Percentiles rank a stretch among this genome's conserved stretches.
Conservation (phyloP, 2,329 filamentous ascomycete species). For the Bipolaris victoriae region DNA sequence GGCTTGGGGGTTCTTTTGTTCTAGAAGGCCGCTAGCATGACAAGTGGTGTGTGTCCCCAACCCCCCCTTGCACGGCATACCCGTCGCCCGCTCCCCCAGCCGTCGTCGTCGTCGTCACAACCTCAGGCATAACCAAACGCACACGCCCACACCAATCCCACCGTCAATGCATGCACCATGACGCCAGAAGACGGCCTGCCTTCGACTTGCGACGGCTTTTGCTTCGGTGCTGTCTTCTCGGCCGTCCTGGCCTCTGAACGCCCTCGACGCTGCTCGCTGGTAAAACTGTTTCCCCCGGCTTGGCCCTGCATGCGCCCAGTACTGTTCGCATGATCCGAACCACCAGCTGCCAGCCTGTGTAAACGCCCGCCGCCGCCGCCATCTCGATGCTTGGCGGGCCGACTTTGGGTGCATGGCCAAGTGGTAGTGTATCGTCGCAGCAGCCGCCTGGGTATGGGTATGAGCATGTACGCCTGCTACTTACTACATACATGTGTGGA, state of each 20-base stretch:
- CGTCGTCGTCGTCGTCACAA: not conserved
- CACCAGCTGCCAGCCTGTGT: slow-evolving; percentile 43
- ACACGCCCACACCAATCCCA: slow-evolving; percentile 1
- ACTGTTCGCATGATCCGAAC: slow-evolving; percentile 22
- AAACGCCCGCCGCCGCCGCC: slow-evolving; percentile 21
- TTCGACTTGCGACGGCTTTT: not conserved
- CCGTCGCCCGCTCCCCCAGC: slow-evolving; percentile 17
- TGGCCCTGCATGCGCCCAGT: slow-evolving; percentile 16
- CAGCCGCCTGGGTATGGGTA: no score
- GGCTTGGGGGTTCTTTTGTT: slow-evolving; percentile 19
- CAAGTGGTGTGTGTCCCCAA: not conserved
- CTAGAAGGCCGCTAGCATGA: slow-evolving; percentile 25
- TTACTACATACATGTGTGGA: no score
- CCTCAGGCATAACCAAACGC: not conserved
- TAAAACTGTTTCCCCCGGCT: slow-evolving; percentile 13
- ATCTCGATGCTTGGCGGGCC: no score
- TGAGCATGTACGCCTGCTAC: no score
- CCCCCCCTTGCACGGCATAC: slow-evolving; percentile 9
- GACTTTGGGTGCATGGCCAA: no score
- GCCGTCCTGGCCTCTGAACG: not conserved
- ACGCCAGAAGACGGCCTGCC: slow-evolving; percentile 7
- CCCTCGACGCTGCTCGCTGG: not conserved
- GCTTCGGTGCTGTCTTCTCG: not conserved
- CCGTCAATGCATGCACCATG: slow-evolving; percentile 23
- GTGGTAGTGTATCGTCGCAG: no score